These are phyloP conservation scores for Canavalia ensiformis DNA, from an alignment of 306 rosid species.

Conservation along the genomic window DNA sequence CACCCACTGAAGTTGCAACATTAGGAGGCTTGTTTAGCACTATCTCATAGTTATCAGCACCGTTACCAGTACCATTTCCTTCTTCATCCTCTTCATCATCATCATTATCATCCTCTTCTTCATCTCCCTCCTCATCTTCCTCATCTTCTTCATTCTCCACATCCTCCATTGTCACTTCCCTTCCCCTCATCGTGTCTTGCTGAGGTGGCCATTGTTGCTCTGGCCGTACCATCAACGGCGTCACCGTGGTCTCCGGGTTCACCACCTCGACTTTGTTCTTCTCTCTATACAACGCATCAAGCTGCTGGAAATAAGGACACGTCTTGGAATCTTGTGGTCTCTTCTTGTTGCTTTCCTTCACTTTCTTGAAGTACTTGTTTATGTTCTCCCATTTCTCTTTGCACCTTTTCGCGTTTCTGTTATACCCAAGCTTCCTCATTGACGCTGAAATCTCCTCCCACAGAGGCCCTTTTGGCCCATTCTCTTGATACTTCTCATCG, in stretches of 20 bases:
- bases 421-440: constrained; percentile 79
- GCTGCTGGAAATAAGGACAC: constrained; percentile 84
- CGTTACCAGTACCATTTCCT: constrained; percentile 37
- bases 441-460: constrained; percentile 92
- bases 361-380: constrained; percentile 98
- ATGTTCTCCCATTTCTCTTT: constrained; percentile 99
- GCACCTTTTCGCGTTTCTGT: constrained; percentile 81
- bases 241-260: constrained; percentile 50
- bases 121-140: constrained; percentile 48
- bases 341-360: constrained; percentile 83
- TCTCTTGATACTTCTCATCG: constrained; percentile 80
- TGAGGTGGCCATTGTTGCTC: constrained; percentile 98
- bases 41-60: constrained; percentile 64
- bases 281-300: constrained; percentile 77
- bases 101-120: constrained; percentile 37
- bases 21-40: constrained; percentile 64
- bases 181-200: constrained; percentile 7
- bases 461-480: constrained; percentile 83
- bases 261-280: constrained; percentile 58
- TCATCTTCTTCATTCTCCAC: constrained; percentile 50
- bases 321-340: constrained; percentile 91
- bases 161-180: constrained; percentile 46
- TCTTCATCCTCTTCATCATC: constrained; percentile 56
- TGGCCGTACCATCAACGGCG: constrained; percentile 85
- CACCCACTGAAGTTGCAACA: constrained; percentile 46